Evolutionary conservation across 1,139 yeast species (phyloP), one percentile per base, ranked within the genome.

Genomic region (Schwanniomyces etchellsii): DNA sequence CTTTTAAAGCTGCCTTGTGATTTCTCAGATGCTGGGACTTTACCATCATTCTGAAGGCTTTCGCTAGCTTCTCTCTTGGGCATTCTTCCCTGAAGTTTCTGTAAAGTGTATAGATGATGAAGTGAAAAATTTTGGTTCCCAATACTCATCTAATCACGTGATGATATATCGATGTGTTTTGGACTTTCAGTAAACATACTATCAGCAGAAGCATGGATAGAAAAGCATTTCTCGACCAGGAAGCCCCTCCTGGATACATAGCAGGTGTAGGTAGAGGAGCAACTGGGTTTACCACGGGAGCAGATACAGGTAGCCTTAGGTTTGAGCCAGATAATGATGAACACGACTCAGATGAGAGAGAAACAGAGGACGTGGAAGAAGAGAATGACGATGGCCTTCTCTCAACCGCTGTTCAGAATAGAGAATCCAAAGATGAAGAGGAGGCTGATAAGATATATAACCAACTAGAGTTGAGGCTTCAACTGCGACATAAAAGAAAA

Each of bases 261-360:
- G 83, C 97, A 2, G 98, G 98, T 20, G 60, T 88, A 5, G 98
- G 97, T 0, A 67, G 98, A 49, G 98, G 98, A 12, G 98, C 97
- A 2, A 75, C 85, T 0, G 97, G 97, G 2, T 89, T 89, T 53
- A 77, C 91, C 1, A 84, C 95, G 0, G 72, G 86, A 36, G 83
- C 91, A 2, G 94, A 82, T 42, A 58, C 81, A n/a, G 83, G 81
- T 1, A 63, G 70, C 2, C 65, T 69, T 2, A 52, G 60, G 22
- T 50, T 60, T 15, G 60, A 57, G 24, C 62, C 66, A 5, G 67
- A 61, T 15, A 60, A 60, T 1, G 43, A 56, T 5, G 53, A 57
- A 29, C 51, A 50, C 15, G 58, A 50, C 16, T 15, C 20, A 16
- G 32, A 30, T 27, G 23, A 28, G 4, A 27, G 21, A 13, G 55